Evolutionary conservation across 345 rosid genomes (phyloP).

Genomic region (Eucalyptus grandis): DNA sequence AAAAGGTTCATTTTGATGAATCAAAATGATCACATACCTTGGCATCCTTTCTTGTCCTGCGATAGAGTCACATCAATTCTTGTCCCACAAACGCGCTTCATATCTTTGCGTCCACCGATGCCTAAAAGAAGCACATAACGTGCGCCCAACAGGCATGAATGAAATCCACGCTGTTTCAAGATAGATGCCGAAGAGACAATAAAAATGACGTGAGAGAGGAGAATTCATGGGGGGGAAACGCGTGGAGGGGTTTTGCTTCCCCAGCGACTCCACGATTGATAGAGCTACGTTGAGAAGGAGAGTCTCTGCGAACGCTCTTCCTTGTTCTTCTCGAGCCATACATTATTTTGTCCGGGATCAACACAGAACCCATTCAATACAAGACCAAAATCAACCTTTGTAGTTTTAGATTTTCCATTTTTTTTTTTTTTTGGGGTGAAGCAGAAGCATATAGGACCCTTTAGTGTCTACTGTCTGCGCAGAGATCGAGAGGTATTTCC

Average conservation of each 20-base stretch:
- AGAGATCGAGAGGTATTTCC: not conserved
- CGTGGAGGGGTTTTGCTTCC: not conserved
- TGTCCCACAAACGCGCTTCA: conserved; percentile 78
- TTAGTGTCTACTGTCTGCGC: not conserved
- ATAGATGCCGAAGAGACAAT: not conserved
- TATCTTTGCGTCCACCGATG: conserved; percentile 84
- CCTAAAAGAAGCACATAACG: conserved; percentile 3
- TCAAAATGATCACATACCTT: not conserved
- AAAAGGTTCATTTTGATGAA: no score
- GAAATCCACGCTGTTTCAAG: not conserved
- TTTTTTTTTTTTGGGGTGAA: not conserved
- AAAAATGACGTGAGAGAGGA: not conserved
- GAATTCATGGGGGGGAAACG: not conserved
- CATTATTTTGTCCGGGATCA: not conserved
- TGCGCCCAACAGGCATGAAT: not conserved
- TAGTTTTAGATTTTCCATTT: not conserved
- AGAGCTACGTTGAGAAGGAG: conserved; percentile 83
- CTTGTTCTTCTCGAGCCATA: not conserved
- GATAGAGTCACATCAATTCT: conserved; percentile 70
- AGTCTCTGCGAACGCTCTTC: conserved; percentile 14
- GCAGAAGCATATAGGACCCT: not conserved
- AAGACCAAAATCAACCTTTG: not conserved
- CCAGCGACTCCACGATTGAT: conserved; percentile 74
- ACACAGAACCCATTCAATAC: not conserved
- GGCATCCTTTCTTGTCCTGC: conserved; percentile 63